These are phyloP conservation scores for Amanita fuliginea DNA, from an alignment of 768 basidiomycete species.

Conservation along the genomic window DNA sequence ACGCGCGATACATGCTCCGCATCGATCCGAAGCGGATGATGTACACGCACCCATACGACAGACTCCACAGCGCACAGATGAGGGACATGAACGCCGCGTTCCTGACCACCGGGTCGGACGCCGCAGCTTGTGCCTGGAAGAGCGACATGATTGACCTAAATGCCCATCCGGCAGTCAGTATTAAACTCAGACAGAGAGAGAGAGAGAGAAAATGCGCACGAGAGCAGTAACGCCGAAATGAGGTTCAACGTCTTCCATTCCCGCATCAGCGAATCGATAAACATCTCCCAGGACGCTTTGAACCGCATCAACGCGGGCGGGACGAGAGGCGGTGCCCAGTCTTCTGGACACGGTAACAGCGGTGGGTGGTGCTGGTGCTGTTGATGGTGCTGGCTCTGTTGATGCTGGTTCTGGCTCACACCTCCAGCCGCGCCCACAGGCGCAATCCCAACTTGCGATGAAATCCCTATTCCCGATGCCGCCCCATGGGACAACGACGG, in stretches of 20 bases:
- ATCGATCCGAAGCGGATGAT: conserved; percentile 1
- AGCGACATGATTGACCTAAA: no score
- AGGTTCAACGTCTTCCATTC: conserved; percentile 7
- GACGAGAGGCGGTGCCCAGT: conserved; percentile 41
- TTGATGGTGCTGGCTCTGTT: background rate
- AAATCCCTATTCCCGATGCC: background rate
- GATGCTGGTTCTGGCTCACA: background rate
- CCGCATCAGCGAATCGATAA: background rate
- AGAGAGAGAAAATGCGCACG: background rate
- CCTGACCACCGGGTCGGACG: background rate
- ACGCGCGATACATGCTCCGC: conserved; percentile 2
- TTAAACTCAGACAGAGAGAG: background rate
- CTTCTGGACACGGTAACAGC: conserved; percentile 39
- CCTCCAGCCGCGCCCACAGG: background rate
- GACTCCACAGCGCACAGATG: conserved; percentile 3
- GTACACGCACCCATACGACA: conserved; percentile 3
- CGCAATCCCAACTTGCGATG: background rate
- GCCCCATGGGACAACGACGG: background rate
- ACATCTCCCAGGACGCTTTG: conserved; percentile 1
- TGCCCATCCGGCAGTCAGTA: background rate
- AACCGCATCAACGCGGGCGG: conserved; percentile 34
- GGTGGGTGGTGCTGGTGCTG: background rate
- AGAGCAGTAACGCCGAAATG: background rate
- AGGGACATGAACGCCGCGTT: conserved; percentile 5
- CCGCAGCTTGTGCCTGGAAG: background rate